Conservation (phyloP, 192 early-diverging fungal species). For the Radiomyces spectabilis region DNA sequence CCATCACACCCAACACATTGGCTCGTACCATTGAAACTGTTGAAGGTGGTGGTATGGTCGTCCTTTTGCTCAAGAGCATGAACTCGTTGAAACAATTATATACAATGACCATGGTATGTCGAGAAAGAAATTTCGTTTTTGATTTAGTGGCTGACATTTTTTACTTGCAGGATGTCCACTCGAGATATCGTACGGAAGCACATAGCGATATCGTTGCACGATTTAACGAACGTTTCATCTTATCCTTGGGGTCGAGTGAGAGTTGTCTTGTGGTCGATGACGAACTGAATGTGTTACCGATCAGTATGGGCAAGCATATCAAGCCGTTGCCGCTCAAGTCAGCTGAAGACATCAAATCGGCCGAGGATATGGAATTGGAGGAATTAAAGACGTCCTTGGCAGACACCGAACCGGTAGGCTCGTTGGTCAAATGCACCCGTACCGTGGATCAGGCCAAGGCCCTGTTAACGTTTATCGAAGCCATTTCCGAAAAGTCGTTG, state of each 20-base stretch:
- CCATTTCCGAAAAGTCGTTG: constrained; percentile 90
- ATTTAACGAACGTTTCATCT: constrained; percentile 97
- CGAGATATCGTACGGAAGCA: constrained; percentile 89
- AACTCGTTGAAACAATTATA: constrained; percentile 93
- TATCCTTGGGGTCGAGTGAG: constrained; percentile 84
- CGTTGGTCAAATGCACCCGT: constrained; percentile 67
- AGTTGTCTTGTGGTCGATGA: constrained; percentile 94
- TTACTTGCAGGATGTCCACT: constrained; percentile 75
- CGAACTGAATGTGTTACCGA: constrained; percentile 94
- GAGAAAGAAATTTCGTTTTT: not conserved
- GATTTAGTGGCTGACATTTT: not conserved
- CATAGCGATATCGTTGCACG: constrained; percentile 89
- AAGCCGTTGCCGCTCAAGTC: constrained; percentile 70
- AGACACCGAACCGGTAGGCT: constrained; percentile 88
- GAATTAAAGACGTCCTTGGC: constrained; percentile 81
- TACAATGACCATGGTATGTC: constrained; percentile 88
- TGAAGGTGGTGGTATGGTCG: constrained; percentile 93
- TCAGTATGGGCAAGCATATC: constrained; percentile 89
- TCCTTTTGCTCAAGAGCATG: constrained; percentile 93
- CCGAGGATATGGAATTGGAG: constrained; percentile 57
- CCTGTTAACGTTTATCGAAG: constrained; percentile 93
- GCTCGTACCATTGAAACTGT: constrained; percentile 98
- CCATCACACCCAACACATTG: constrained; percentile 92
- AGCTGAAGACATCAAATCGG: constrained; percentile 36
- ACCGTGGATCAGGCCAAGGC: constrained; percentile 97